Percentiles rank a stretch among this genome's conserved stretches.
These are phyloP conservation scores for Elsinoe necatrix DNA, from an alignment of 2,329 filamentous ascomycete genomes.

Conservation along the genomic window DNA sequence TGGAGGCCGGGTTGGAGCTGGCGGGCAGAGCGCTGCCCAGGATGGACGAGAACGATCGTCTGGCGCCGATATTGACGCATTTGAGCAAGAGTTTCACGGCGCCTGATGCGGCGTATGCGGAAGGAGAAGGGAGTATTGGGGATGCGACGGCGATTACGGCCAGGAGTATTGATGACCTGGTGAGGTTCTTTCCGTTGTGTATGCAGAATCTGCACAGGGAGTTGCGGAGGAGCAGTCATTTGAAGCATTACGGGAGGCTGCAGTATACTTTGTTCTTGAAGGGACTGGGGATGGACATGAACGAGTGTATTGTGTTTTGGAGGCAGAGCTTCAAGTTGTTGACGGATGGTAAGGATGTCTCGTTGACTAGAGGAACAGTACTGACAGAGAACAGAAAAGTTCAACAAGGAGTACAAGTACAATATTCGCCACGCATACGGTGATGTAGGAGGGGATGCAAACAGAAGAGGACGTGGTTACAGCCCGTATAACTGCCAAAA, in stretches of 20 bases:
- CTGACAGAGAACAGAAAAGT: conserved; percentile 53
- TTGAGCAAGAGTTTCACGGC: conserved; percentile 95
- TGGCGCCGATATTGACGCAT: conserved; percentile 66
- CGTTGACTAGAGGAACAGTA: background rate
- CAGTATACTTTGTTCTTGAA: conserved; percentile 97
- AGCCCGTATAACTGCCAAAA: conserved; percentile 91
- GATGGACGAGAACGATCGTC: conserved; percentile 90
- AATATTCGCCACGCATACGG: conserved; percentile 94
- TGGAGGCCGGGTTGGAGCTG: conserved; percentile 78
- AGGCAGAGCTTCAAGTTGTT: conserved; percentile 74
- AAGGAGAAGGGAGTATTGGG: conserved; percentile 48
- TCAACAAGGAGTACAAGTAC: conserved; percentile 97
- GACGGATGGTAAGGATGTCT: conserved; percentile 51
- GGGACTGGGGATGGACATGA: conserved; percentile 83
- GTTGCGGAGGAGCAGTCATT: conserved; percentile 75
- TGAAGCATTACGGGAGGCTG: conserved; percentile 87
- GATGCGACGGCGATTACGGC: conserved; percentile 68
- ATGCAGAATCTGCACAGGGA: conserved; percentile 87
- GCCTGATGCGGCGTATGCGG: conserved; percentile 73
- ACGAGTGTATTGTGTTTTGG: conserved; percentile 91
- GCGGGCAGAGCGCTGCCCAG: conserved; percentile 86
- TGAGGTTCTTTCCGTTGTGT: conserved; percentile 79
- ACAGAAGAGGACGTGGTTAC: conserved; percentile 78
- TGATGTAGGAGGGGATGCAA: conserved; percentile 87
- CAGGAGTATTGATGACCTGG: conserved; percentile 68